Conservation (phyloP, 2,329 filamentous ascomycete genomes). For the Calonectria multiphialidica region DNA sequence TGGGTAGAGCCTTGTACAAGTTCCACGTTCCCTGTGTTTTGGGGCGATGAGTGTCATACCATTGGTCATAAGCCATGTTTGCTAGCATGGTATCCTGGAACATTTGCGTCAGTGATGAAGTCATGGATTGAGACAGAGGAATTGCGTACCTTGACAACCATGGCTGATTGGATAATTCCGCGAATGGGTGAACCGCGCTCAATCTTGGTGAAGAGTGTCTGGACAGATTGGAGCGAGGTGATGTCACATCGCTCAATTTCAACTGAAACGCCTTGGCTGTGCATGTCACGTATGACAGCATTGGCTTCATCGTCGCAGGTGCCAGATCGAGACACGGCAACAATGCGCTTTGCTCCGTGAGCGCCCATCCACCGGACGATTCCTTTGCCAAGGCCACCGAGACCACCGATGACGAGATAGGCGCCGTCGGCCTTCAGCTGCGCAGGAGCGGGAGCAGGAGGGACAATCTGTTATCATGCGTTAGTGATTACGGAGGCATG, state of each 20-base stretch:
- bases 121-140: background rate
- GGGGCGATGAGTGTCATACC: slow-evolving; percentile 48
- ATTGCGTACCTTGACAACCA: slow-evolving; percentile 41
- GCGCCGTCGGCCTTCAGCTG: slow-evolving; percentile 23
- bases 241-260: slow-evolving; percentile 14
- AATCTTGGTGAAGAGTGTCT: slow-evolving; percentile 6
- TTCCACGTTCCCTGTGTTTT: slow-evolving; percentile 60
- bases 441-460: background rate
- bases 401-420: slow-evolving; percentile 35
- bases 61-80: slow-evolving; percentile 54
- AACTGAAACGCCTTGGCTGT: background rate
- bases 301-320: slow-evolving; percentile 15
- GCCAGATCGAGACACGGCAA: slow-evolving; percentile 41
- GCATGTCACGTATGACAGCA: slow-evolving; percentile 4
- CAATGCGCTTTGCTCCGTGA: slow-evolving; percentile 43
- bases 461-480: slow-evolving; percentile 3
- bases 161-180: slow-evolving; percentile 56
- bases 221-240: background rate
- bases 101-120: slow-evolving; percentile 26
- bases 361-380: slow-evolving; percentile 30
- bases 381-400: slow-evolving; percentile 34
- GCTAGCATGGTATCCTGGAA: slow-evolving; percentile 48
- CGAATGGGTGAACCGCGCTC: slow-evolving; percentile 44
- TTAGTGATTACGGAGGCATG: background rate
- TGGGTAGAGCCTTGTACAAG: slow-evolving; percentile 48